These are phyloP conservation scores for Limnanthes douglasii DNA, from an alignment of 345 rosid species.

Conservation along the genomic window DNA sequence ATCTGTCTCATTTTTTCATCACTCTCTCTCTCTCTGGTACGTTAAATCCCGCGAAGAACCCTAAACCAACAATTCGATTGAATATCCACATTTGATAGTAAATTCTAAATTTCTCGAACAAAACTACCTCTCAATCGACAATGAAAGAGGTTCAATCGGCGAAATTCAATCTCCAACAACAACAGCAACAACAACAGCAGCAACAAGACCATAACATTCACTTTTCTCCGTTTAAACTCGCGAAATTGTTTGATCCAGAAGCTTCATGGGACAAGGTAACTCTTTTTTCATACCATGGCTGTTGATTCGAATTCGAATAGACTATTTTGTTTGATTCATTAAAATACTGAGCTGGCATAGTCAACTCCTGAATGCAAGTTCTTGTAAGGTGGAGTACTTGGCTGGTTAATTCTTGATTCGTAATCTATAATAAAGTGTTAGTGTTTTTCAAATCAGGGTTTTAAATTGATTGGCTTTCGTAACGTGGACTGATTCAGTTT, in stretches of 20 bases:
- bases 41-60: too few relatives aligned
- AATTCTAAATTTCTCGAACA: too few relatives aligned
- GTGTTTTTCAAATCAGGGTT: neutral
- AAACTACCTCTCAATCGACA: too few relatives aligned
- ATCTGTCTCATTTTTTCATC: too few relatives aligned
- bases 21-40: too few relatives aligned
- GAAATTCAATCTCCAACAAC: slow-evolving; percentile 28
- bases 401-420: too few relatives aligned
- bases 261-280: slow-evolving; percentile 95
- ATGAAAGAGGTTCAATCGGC: slow-evolving; percentile 54
- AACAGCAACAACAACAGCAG: slow-evolving; percentile 15
- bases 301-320: too few relatives aligned
- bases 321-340: too few relatives aligned
- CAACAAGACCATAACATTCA: slow-evolving; percentile 47
- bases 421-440: neutral
- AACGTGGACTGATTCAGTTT: too few relatives aligned
- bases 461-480: neutral
- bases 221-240: slow-evolving; percentile 58
- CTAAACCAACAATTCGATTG: too few relatives aligned
- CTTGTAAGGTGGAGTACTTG: slow-evolving; percentile 18
- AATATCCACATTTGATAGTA: too few relatives aligned
- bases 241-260: slow-evolving; percentile 85
- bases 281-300: neutral
- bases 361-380: neutral
- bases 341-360: neutral